Conservation (phyloP, 148 eudicot genomes). For the Camellia sinensis region DNA sequence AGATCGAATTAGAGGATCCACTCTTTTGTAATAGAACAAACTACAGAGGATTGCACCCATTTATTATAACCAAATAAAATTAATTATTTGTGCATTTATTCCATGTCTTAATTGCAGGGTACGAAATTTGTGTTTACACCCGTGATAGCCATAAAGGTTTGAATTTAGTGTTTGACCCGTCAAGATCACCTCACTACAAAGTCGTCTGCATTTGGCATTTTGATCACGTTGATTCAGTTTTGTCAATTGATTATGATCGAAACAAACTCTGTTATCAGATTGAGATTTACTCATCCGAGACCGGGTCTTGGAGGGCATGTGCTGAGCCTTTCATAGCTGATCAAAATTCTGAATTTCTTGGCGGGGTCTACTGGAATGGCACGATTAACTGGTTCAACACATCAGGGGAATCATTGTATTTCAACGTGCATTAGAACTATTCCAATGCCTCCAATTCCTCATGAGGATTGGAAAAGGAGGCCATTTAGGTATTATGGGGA, state of each 20-base stretch:
- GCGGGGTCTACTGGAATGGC: constrained; percentile 22
- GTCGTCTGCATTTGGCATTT: constrained; percentile 4
- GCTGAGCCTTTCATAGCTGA: background rate
- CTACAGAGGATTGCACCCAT: no score
- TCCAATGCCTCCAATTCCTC: background rate
- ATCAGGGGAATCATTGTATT: constrained; percentile 4
- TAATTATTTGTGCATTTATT: no score
- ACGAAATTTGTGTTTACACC: background rate
- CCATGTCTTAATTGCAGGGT: no score
- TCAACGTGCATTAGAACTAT: constrained; percentile 18
- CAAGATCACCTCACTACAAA: constrained; percentile 19
- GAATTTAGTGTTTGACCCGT: constrained; percentile 11
- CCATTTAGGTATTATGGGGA: no score
- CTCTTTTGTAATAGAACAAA: no score
- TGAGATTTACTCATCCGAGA: constrained; percentile 20
- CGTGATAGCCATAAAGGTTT: background rate
- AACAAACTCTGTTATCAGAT: background rate
- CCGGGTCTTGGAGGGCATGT: constrained; percentile 15
- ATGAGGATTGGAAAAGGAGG: no score
- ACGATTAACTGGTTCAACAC: constrained; percentile 21
- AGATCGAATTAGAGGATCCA: no score
- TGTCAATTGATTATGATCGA: background rate
- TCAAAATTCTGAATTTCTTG: background rate
- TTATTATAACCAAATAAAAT: no score
- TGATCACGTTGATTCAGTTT: background rate